Percentiles rank a stretch among this genome's conserved stretches.
phyloP scores from a whole-genome alignment of 345 rosid species.

The Acer negundo region DNA sequence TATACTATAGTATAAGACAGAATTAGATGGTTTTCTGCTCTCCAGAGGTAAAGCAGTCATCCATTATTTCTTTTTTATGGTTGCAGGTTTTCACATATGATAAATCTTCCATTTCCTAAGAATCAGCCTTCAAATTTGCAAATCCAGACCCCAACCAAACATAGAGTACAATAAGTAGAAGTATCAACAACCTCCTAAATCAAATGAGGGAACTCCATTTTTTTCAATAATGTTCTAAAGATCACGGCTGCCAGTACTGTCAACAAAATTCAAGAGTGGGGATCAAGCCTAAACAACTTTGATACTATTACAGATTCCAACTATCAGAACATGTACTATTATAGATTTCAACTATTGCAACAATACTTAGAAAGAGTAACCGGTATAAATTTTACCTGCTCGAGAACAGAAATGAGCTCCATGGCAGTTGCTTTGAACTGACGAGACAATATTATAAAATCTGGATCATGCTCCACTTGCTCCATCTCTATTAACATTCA shows the following conservation, averaged over 20 bases:
- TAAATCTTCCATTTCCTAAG: not conserved
- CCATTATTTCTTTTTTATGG: not conserved
- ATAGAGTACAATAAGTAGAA: not conserved
- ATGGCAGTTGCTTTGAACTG: constrained; percentile 94
- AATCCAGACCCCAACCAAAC: not conserved
- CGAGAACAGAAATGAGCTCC: constrained; percentile 97
- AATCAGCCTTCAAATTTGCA: not conserved
- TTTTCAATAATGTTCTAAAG: too few relatives aligned
- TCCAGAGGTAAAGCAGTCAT: not conserved
- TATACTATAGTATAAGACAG: not conserved
- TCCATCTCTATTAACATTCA: constrained; percentile 72
- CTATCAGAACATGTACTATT: not conserved
- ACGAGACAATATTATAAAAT: constrained; percentile 75
- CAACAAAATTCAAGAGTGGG: not conserved
- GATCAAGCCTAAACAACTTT: not conserved
- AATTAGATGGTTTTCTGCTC: not conserved
- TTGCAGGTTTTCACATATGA: not conserved
- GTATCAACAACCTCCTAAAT: not conserved
- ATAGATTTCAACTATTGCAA: not conserved
- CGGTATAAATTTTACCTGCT: constrained; percentile 61
- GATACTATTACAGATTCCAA: not conserved
- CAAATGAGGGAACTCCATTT: not conserved
- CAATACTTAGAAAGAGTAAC: not conserved
- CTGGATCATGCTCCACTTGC: constrained; percentile 94
- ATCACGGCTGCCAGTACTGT: not conserved